Evolutionary conservation across 2,329 filamentous ascomycete genomes (phyloP).

Genomic region (Stagonosporopsis vannaccii): DNA sequence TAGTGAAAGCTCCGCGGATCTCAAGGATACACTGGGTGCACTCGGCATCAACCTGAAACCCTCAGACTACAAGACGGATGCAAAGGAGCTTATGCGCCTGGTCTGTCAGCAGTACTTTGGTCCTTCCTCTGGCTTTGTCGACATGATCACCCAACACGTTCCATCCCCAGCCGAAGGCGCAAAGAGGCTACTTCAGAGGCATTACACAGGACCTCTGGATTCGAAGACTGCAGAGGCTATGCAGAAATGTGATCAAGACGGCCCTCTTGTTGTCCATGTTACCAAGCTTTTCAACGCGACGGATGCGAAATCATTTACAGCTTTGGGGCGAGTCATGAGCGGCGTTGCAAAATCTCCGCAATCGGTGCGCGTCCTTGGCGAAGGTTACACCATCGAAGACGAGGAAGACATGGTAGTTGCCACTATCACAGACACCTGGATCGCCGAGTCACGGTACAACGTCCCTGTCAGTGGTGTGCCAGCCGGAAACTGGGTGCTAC

Average conservation of each 20-base stretch:
- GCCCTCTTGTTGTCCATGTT: constrained; percentile 87
- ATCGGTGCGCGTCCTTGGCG: constrained; percentile 88
- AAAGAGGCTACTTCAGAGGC: constrained; percentile 77
- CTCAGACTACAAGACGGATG: constrained; percentile 88
- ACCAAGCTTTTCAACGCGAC: constrained; percentile 91
- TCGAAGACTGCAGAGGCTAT: constrained; percentile 82
- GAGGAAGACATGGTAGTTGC: constrained; percentile 96
- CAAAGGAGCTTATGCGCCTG: constrained; percentile 83
- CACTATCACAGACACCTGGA: constrained; percentile 84
- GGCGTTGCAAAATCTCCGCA: constrained; percentile 83
- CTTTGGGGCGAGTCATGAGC: constrained; percentile 90
- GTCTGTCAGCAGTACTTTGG: constrained; percentile 98
- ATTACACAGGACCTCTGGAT: constrained; percentile 91
- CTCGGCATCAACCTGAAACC: constrained; percentile 90
- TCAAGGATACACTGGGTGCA: constrained; percentile 78
- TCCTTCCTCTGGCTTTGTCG: constrained; percentile 85
- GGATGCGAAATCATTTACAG: constrained; percentile 90
- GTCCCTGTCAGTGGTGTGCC: constrained; percentile 90
- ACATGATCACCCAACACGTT: constrained; percentile 91
- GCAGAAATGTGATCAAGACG: constrained; percentile 83
- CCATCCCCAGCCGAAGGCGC: constrained; percentile 85
- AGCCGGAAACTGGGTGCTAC: constrained; percentile 90
- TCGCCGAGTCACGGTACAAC: constrained; percentile 91
- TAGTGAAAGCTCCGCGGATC: constrained; percentile 83
- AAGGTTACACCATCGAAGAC: constrained; percentile 94